Evolutionary conservation across 345 rosid species (phyloP).

Genomic region (Citrus cavaleriei): DNA sequence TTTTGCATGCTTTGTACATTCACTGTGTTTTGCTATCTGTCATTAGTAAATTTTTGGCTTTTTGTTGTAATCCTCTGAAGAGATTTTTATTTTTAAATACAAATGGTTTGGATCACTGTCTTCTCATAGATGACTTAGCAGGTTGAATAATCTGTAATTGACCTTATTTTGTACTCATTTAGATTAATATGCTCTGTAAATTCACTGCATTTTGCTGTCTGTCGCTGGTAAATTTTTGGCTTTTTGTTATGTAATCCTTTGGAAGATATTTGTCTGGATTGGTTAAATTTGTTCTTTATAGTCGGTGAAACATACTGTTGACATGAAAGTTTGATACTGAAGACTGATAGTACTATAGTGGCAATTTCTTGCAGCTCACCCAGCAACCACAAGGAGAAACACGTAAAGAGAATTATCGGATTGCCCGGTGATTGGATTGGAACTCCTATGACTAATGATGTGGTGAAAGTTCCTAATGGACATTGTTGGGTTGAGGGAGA

Average conservation of each 20-base stretch:
- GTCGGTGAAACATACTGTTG: neutral
- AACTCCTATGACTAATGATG: constrained; percentile 40
- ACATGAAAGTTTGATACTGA: constrained; percentile 8
- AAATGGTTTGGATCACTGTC: too few relatives aligned
- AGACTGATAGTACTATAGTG: constrained; percentile 14
- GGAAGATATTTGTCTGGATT: neutral
- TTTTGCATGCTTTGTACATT: neutral
- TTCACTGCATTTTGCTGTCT: neutral
- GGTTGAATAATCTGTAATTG: too few relatives aligned
- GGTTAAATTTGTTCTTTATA: neutral
- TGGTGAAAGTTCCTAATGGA: constrained; percentile 71
- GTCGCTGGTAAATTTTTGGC: neutral
- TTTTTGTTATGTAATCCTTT: neutral
- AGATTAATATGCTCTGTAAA: neutral
- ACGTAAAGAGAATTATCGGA: constrained; percentile 82
- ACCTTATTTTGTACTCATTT: neutral
- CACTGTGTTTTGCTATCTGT: neutral
- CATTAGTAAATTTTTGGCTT: neutral
- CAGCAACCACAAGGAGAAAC: constrained; percentile 54
- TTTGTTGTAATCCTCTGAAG: too few relatives aligned
- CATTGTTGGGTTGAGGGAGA: constrained; percentile 99
- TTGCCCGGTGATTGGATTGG: constrained; percentile 89
- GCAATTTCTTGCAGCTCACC: constrained; percentile 64
- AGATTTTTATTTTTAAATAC: too few relatives aligned
- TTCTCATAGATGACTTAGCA: too few relatives aligned